These are phyloP conservation scores for Paraurostyla sp. DNA, from an alignment of 73 alveolate species.

Conservation along the genomic window DNA sequence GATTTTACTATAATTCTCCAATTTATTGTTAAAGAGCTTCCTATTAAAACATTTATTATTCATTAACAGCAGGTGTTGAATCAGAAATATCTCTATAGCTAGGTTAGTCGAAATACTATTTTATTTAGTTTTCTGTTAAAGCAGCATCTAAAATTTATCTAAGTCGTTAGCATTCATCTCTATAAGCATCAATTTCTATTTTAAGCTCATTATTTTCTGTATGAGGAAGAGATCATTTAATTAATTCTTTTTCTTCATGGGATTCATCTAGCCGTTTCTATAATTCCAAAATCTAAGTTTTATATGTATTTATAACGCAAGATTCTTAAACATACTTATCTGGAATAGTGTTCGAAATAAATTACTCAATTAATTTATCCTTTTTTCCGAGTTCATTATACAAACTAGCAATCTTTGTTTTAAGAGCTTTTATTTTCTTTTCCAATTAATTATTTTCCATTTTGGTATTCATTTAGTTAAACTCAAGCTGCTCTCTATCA, in stretches of 20 bases:
- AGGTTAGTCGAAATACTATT: neutral
- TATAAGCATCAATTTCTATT: neutral
- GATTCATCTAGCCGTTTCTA: neutral
- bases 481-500: conserved; percentile 14
- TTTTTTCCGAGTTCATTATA: conserved; percentile 18
- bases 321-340: conserved; percentile 23
- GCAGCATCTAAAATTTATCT: conserved; percentile 4
- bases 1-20: neutral
- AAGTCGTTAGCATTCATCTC: neutral
- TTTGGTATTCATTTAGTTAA: neutral
- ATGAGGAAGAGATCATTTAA: conserved; percentile 2
- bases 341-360: conserved; percentile 13
- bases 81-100: neutral
- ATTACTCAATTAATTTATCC: conserved; percentile 15
- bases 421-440: neutral
- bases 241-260: neutral
- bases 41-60: neutral
- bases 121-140: neutral
- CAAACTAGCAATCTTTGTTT: neutral
- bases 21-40: conserved; percentile 4
- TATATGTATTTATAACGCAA: neutral
- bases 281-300: neutral
- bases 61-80: neutral
- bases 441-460: conserved; percentile 31
- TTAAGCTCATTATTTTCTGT: neutral